Evolutionary conservation across 2,329 filamentous ascomycete species (phyloP).

Genomic region (Fusarium mundagurra): DNA sequence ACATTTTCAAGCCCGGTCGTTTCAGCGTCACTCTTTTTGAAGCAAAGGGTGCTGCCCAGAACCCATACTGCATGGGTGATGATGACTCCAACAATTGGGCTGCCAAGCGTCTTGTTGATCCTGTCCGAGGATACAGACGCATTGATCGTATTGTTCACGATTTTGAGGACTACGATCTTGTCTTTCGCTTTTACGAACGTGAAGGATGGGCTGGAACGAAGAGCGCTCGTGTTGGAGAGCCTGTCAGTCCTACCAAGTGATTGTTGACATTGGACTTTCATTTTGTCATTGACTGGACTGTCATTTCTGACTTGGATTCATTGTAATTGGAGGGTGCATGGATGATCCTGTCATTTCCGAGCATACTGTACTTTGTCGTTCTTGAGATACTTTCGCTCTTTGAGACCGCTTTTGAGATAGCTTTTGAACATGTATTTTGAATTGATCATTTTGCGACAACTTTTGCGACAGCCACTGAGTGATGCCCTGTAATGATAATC

Average conservation of each 20-base stretch:
- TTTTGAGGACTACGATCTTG: slow-evolving; percentile 94
- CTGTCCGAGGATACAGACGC: slow-evolving; percentile 84
- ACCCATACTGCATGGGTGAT: slow-evolving; percentile 53
- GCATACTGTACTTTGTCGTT: background rate
- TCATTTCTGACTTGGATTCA: background rate
- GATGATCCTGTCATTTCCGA: background rate
- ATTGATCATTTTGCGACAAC: background rate
- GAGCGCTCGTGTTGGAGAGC: slow-evolving; percentile 64
- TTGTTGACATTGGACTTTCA: too few relatives aligned
- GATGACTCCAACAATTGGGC: slow-evolving; percentile 51
- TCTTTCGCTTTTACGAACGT: slow-evolving; percentile 96
- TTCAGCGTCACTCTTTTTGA: slow-evolving; percentile 98
- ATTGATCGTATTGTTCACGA: slow-evolving; percentile 97
- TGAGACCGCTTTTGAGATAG: background rate
- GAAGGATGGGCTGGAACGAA: slow-evolving; percentile 75
- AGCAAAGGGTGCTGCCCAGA: slow-evolving; percentile 71
- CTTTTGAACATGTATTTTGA: background rate
- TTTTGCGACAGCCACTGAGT: background rate
- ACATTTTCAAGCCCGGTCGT: slow-evolving; percentile 96
- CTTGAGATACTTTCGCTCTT: background rate
- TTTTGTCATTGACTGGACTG: background rate
- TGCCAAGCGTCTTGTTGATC: slow-evolving; percentile 72
- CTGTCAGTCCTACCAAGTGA: slow-evolving; percentile 44
- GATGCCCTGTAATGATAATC: background rate
- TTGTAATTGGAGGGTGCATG: background rate